Evolutionary conservation across 805 yeast genomes (phyloP), one percentile per base, ranked within the genome.

Genomic region (Candida maris): DNA sequence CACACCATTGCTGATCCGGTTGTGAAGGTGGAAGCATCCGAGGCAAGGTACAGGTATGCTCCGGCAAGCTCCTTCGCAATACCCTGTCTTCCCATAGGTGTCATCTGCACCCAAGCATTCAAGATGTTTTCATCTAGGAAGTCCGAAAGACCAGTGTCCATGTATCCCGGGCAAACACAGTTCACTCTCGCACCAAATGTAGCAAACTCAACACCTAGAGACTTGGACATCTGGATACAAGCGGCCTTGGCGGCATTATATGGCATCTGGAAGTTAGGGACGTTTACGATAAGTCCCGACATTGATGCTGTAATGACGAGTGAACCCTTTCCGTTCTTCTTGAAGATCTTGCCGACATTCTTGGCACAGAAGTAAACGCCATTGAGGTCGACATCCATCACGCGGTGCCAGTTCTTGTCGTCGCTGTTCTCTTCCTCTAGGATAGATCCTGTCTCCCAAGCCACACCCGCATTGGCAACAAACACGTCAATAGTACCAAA

Each of bases 281-380:
- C 74, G 46, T 73, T 73, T 40, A 68, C 76, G 44, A 73, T 71
- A 54, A 70, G 68, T 20, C 71, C 78, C 14, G 75, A 69, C 77
- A 73, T 73, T 18, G 77, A 72, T 2, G 77, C 78, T 18, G 79
- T 73, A 55, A 71, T 67, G 41, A 73, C 62, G 45, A 73, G 53
- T 10, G 75, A 68, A 27, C 79, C 79, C 30, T 56, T 61, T 17
- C 72, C 71, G 41, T 73, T 69, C 41, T 64, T 55, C 50, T 64
- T 66, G 63, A 73, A 73, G 23, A 72, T 56, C 44, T 59, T 62
- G 35, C 77, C 79, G 24, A 70, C 68, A 37, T 65, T 59, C 53
- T 71, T 72, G 36, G 77, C 71, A 52, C 79, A 73, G 49, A 73
- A 68, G 57, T 71, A 72, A 31, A 71, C 73, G 22, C 74, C 77